Conservation (phyloP, 2,329 filamentous ascomycete genomes). For the Nigrospora oryzae region DNA sequence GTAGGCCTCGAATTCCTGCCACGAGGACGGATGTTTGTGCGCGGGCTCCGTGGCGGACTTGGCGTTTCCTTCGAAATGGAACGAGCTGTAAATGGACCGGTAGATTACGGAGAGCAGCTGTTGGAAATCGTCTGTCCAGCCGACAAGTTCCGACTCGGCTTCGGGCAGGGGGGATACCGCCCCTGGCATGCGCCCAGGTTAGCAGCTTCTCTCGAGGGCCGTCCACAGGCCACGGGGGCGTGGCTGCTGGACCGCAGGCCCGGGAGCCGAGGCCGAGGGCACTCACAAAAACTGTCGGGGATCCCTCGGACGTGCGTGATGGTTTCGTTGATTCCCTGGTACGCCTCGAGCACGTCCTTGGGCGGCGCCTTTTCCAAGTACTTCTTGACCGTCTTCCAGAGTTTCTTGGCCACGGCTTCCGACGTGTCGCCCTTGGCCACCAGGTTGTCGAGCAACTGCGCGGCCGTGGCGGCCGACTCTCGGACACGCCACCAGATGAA, state of each 20-base stretch:
- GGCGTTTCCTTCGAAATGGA: slow-evolving; percentile 8
- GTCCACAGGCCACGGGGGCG: no score
- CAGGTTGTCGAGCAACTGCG: slow-evolving; percentile 5
- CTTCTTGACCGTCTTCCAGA: slow-evolving; percentile 6
- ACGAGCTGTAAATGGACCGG: slow-evolving; percentile 14
- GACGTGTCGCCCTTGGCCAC: slow-evolving; percentile 4
- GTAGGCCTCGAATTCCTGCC: no score
- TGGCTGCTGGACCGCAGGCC: no score
- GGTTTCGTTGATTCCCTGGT: slow-evolving; percentile 7
- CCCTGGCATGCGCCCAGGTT: no score
- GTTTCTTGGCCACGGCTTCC: slow-evolving; percentile 8
- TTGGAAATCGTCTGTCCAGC: slow-evolving; percentile 6
- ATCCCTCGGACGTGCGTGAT: slow-evolving; percentile 9
- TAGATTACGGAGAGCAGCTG: slow-evolving; percentile 13
- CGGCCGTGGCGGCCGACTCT: slow-evolving; percentile 8
- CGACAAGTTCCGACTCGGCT: background rate
- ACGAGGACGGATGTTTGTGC: slow-evolving; percentile 4
- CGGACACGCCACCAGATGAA: slow-evolving; percentile 32
- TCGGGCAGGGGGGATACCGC: no score
- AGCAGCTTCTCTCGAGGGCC: no score
- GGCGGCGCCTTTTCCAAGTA: slow-evolving; percentile 22
- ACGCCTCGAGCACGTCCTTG: slow-evolving; percentile 8
- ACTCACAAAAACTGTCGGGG: slow-evolving; percentile 11
- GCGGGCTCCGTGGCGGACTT: slow-evolving; percentile 5
- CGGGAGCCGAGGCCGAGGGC: no score